phyloP scores from a whole-genome alignment of 257 asterid genomes.

The Nicotiana benthamiana region DNA sequence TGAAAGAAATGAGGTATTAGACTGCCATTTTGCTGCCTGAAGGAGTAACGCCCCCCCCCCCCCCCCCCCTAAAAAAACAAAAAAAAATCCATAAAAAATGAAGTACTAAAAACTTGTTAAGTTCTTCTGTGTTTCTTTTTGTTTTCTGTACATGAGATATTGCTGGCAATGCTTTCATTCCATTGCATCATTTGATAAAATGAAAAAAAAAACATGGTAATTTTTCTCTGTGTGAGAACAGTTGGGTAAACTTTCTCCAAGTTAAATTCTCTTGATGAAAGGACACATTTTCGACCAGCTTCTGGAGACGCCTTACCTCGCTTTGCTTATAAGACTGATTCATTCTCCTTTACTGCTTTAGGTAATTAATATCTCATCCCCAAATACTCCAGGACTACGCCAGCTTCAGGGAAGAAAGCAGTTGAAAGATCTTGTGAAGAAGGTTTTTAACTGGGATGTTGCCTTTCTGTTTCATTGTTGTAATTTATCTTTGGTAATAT shows the following conservation, averaged over 20 bases:
- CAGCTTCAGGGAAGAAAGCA: conserved; percentile 98
- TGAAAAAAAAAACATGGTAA: neutral
- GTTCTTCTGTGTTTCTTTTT: neutral
- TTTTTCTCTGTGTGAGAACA: neutral
- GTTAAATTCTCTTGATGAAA: neutral
- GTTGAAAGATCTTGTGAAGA: conserved; percentile 92
- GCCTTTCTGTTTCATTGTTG: neutral
- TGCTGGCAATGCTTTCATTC: neutral
- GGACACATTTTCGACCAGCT: neutral
- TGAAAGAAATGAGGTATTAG: neutral
- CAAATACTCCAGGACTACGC: conserved; percentile 95
- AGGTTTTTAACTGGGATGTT: conserved; percentile 32
- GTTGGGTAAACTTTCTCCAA: neutral
- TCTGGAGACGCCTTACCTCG: neutral
- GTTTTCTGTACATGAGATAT: neutral
- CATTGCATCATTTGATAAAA: neutral
- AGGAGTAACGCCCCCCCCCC: neutral
- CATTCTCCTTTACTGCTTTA: conserved; percentile 16
- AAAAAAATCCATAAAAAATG: neutral
- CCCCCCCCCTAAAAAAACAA: too few species aligned
- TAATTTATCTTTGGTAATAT: neutral
- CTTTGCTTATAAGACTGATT: neutral
- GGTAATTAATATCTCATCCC: conserved; percentile 95
- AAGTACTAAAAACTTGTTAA: neutral
- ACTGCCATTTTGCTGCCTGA: neutral